These are phyloP conservation scores for Dalbergia oliveri DNA, from an alignment of 306 rosid species.

Conservation along the genomic window DNA sequence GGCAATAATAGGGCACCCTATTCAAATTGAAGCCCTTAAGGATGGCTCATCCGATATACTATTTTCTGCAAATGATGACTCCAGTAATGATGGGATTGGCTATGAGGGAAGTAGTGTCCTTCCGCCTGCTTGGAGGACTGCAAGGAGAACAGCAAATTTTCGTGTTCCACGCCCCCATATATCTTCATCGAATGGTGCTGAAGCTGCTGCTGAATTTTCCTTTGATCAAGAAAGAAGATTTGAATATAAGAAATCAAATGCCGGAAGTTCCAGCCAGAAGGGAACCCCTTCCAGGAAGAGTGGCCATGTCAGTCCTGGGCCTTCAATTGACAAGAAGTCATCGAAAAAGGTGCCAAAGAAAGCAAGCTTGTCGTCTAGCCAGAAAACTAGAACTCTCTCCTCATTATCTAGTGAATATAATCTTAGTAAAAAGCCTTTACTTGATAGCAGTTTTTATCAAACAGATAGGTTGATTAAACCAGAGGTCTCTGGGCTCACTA, in stretches of 20 bases:
- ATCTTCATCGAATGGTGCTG: constrained; percentile 67
- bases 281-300: constrained; percentile 59
- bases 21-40: constrained; percentile 79
- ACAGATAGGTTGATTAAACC: constrained; percentile 77
- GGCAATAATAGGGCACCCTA: constrained; percentile 92
- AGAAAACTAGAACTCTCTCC: constrained; percentile 95
- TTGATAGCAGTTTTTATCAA: constrained; percentile 59
- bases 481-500: constrained; percentile 72
- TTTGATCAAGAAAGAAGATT: constrained; percentile 67
- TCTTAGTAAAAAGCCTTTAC: constrained; percentile 61
- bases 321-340: constrained; percentile 65
- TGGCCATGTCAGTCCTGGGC: constrained; percentile 48
- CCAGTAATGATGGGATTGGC: constrained; percentile 63
- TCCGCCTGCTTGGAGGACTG: constrained; percentile 97
- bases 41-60: constrained; percentile 78
- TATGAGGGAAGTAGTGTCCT: constrained; percentile 70
- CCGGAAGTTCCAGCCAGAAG: constrained; percentile 67
- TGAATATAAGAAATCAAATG: constrained; percentile 58
- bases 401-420: constrained; percentile 76
- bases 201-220: constrained; percentile 58
- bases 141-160: constrained; percentile 92
- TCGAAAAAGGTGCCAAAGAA: constrained; percentile 69
- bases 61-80: constrained; percentile 66
- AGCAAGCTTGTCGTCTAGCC: constrained; percentile 77
- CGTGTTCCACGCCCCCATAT: constrained; percentile 89